Percentiles rank a stretch among this genome's conserved stretches.
phyloP scores from a whole-genome alignment of 2,329 filamentous ascomycete genomes.

The Nigrospora sphaerica region DNA sequence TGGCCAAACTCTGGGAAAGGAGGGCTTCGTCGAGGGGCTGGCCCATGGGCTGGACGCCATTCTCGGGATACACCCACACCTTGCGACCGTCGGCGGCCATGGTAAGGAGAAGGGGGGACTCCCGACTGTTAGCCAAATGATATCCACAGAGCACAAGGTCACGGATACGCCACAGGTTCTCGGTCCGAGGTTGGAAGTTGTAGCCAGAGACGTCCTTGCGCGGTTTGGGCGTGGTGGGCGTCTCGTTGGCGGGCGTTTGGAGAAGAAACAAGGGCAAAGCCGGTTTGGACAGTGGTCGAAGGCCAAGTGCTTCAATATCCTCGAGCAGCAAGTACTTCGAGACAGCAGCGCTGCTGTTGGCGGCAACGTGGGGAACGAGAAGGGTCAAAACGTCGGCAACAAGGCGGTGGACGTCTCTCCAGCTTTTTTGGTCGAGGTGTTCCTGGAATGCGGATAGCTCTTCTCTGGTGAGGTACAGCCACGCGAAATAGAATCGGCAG shows the following conservation, averaged over 20 bases:
- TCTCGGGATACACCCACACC: slow-evolving; percentile 18
- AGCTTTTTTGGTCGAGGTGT: slow-evolving; percentile 34
- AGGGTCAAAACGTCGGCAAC: slow-evolving; percentile 39
- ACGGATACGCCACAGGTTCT: slow-evolving; percentile 38
- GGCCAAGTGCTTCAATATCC: slow-evolving; percentile 28
- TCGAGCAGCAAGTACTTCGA: slow-evolving; percentile 45
- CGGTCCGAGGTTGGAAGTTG: slow-evolving; percentile 23
- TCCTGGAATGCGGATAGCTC: slow-evolving; percentile 39
- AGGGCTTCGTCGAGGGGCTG: not conserved
- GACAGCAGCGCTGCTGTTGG: slow-evolving; percentile 24
- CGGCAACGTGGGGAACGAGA: slow-evolving; percentile 36
- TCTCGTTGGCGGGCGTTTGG: slow-evolving; percentile 9
- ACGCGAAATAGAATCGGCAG: slow-evolving; percentile 46
- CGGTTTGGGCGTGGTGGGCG: slow-evolving; percentile 29
- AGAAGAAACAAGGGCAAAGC: slow-evolving; percentile 18
- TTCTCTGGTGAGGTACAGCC: slow-evolving; percentile 39
- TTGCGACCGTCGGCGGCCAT: slow-evolving; percentile 6
- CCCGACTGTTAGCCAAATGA: slow-evolving; percentile 33
- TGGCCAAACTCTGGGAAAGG: too few species aligned
- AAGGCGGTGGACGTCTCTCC: slow-evolving; percentile 35
- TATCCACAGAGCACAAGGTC: slow-evolving; percentile 42
- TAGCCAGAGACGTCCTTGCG: slow-evolving; percentile 23
- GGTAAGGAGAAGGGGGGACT: slow-evolving; percentile 29
- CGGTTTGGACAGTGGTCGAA: slow-evolving; percentile 16
- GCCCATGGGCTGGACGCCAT: not conserved